Base-by-base conservation (phyloP, 768 basidiomycete genomes). In the Boletus huronensis region DNA sequence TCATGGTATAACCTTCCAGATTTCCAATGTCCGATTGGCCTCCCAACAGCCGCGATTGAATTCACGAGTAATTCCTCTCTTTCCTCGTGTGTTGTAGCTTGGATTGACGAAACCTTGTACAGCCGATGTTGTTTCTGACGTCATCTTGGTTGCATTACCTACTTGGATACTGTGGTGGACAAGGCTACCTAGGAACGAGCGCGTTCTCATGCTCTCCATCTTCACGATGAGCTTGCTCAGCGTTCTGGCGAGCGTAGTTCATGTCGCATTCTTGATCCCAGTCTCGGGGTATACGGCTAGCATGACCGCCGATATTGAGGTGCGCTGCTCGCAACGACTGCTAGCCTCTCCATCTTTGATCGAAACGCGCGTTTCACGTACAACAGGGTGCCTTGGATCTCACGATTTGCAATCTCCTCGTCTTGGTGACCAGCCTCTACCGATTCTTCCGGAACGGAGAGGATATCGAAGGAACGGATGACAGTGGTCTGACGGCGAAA, bases 241-340 rank as follows among this genome's bases (percentile, higher is more conserved):
- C 13, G 41, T 31, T 4, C n/a, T 54, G 34, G 46, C 38, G 46
- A 56, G 54, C 56, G 42, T 61, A 10, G 26, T 58, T 4, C 63
- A 64, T 23, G 17, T 62, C 21, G 10, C 25, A 9, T 58, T 61
- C 50, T 32, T 61, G n/a, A 36, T 64, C 13, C 55, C 61, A 1
- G 28, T 17, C 28, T 47, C 46, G 5, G 50, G 53, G 0, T 58
- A 50, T n/a, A 49, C 40, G 34, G 52, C 54, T 9, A 13, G 31
- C n/a, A 59, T 53, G 45, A 62, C 63, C 6, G 55, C 50, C 5
- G 34, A 54, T n/a, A 44, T 64, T 4, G 58, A 63, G 58, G 64
- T 59, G 5, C 7, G 61, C 16, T 14, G 9, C n/a, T 39, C 7
- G 19, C 17, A 9, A 34, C 8, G 5, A 16, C 43, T 40, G 7